Evolutionary conservation across 441 rosid genomes (phyloP).

Genomic region (Daphne laureola): DNA sequence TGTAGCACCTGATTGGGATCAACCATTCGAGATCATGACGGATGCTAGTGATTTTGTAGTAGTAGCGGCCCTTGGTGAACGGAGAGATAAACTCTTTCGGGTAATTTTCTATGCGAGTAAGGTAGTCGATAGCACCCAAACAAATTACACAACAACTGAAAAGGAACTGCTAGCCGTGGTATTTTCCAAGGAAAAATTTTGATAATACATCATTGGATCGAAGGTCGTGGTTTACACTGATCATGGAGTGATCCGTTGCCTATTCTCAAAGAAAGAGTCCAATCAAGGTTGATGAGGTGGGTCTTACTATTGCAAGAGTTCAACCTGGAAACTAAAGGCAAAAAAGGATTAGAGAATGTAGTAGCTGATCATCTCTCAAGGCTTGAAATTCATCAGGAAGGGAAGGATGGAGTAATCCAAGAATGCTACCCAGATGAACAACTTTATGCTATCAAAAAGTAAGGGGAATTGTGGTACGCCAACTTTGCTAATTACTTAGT

Average conservation of each 20-base stretch:
- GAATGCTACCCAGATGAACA: not conserved
- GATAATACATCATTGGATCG: too few species aligned
- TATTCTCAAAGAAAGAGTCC: not conserved
- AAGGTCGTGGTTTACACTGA: not conserved
- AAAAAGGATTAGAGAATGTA: not conserved
- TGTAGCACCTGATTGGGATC: not conserved
- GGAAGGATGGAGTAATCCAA: not conserved
- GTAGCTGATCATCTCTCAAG: not conserved
- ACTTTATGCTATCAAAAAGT: not conserved
- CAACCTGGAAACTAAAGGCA: not conserved
- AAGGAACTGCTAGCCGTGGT: not conserved
- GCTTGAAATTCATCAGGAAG: not conserved
- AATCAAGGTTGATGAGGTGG: not conserved
- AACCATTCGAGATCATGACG: not conserved
- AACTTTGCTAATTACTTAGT: not conserved
- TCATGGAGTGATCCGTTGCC: not conserved
- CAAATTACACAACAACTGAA: not conserved
- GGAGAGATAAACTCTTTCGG: not conserved
- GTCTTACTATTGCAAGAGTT: not conserved
- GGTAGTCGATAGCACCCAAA: not conserved
- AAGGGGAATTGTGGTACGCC: not conserved
- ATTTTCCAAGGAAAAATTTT: not conserved
- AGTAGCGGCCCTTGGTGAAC: not conserved
- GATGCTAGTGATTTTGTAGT: not conserved
- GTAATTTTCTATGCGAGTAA: not conserved